A percentile compares a stretch with the other conserved stretches of the same genome.
Evolutionary conservation across 75 land plant genomes (phyloP).

Genomic region (Selaginella tamariscina): DNA sequence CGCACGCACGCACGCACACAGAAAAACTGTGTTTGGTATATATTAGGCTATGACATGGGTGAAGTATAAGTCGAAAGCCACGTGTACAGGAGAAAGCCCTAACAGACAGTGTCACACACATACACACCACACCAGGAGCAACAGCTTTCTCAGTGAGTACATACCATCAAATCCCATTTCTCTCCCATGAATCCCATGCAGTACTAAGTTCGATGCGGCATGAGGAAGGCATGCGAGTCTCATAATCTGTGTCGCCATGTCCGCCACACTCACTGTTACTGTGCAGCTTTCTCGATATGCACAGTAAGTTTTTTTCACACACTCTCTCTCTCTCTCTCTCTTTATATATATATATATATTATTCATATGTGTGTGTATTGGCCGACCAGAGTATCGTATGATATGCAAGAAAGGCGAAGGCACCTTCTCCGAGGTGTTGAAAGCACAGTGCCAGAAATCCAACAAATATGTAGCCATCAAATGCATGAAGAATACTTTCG

Average conservation of each 20-base stretch:
- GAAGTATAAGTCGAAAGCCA: no score
- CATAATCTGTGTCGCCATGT: neutral
- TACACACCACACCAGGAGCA: neutral
- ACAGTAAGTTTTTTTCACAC: neutral
- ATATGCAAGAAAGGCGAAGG: constrained; percentile 35
- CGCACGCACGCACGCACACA: no score
- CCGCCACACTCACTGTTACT: neutral
- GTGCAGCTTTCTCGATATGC: neutral
- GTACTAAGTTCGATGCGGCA: no score
- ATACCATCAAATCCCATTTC: neutral
- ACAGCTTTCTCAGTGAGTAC: neutral
- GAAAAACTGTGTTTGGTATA: no score
- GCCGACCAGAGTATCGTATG: constrained; percentile 26
- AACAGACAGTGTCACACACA: neutral
- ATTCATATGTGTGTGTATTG: neutral
- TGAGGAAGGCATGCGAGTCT: neutral
- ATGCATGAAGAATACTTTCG: constrained; percentile 40
- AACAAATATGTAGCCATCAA: constrained; percentile 35
- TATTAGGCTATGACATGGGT: no score
- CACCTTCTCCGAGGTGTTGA: constrained; percentile 35
- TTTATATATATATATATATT: neutral
- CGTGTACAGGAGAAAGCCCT: no score
- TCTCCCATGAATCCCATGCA: no score
- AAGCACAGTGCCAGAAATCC: constrained; percentile 35
- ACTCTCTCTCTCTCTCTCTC: neutral